Evolutionary conservation across 2,329 filamentous ascomycete genomes (phyloP), one percentile per base, ranked within the genome.

Genomic region (Gaeumannomyces sp.): DNA sequence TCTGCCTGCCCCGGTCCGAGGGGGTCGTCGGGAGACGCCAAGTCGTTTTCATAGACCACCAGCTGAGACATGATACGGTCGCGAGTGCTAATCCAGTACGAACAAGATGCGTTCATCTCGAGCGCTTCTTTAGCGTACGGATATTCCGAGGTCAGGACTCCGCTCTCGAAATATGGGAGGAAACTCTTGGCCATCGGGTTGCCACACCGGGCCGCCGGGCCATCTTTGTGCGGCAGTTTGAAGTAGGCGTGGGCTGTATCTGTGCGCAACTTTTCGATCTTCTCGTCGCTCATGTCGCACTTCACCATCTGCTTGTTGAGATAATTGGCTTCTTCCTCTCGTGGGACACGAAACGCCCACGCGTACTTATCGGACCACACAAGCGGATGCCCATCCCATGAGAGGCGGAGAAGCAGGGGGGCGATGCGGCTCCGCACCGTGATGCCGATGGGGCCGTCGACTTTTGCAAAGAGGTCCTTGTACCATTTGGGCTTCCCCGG

Each of bases 31-130:
- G 68, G 25, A 80, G 66, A 68, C 96, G 61, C 67, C 88, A 45
- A 88, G 57, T 64, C 62, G 62, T 60, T 81, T 66, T 93, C 83
- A 73, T 96, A 97, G 1, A 99, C 90, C 2, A 96, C 93, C 83
- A 98, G 91, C 73, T 99, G 95, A n/a, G 89, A 91, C 83, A 81
- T 94, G 76, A 99, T 99, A 62, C 95, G 84, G 72, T 97, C 92
- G 67, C 95, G 85, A 22, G 95, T 93, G 72, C 92, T 97, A 71
- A 99, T 98, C 95, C 96, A 99, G 76, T 99, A 99, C 0, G 94
- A 98, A 74, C 96, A 99, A 0, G 93, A 97, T 0, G 95, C 93
- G 71, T 99, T 99, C 95, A 99, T 99, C 71, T 98, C 91, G 59
- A 99, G 80, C 0, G 96, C 95, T 74, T 97, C 93, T 73, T 96